Evolutionary conservation across 2,329 filamentous ascomycete species (phyloP), one percentile per base, ranked within the genome.

Genomic region (Akanthomyces uredinophilus): DNA sequence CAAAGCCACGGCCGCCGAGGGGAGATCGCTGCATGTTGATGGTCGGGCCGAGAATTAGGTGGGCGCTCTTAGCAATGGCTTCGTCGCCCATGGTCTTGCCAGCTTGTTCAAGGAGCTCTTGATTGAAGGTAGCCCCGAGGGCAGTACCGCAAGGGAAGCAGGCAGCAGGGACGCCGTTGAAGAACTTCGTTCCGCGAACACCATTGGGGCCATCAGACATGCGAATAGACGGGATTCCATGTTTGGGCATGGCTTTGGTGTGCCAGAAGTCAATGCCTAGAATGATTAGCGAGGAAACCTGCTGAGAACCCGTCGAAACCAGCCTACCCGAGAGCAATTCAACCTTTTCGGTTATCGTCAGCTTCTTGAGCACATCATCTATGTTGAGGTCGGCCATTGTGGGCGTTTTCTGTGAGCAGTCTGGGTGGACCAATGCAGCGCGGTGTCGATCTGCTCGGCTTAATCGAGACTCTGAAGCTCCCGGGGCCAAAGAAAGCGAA

Each of bases 161-260:
- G n/a, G 84, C 84, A 1, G 84, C 81, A 27, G 78, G 79, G 37
- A 80, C 74, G 58, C 87, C 85, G 66, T 86, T 84, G 74, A 90
- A 89, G 78, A 88, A 89, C 67, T 83, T 85, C 52, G 83, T 86
- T 56, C 87, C 87, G 65, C 88, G 80, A 39, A 88, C 83, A 56
- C 88, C 88, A 70, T 89, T 90, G 43, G 88, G 88, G 0, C 88
- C 87, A 67, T 91, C 88, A 43, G 85, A 83, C 52, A 87, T 79
- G 53, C 87, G 84, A 37, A 90, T 77, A 0, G 87, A 85, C 6
- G 87, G 87, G 39, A 90, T 79, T 1, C 83, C 82, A 68, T 86
- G 80, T 24, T 83, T 71, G 11, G 84, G 83, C 7, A 90, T 76
- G 16, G 82, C 72, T 66, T 84, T 82, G 39, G 87, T 88, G 68